Evolutionary conservation across 306 rosid species (phyloP).

Genomic region (Calophaca sinica): DNA sequence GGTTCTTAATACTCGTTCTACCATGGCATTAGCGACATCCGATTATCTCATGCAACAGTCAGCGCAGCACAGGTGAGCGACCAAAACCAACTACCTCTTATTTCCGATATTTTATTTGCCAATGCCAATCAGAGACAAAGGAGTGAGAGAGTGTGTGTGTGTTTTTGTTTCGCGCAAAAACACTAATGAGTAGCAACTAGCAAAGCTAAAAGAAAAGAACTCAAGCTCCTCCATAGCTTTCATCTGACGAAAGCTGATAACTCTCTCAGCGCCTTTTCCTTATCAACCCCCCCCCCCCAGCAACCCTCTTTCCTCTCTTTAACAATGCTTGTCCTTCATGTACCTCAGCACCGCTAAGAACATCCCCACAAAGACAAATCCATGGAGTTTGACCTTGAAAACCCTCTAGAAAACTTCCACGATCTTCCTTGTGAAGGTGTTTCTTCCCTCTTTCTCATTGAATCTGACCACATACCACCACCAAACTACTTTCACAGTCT

Average conservation of each 20-base stretch:
- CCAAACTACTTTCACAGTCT: slow-evolving; percentile 62
- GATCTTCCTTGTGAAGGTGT: slow-evolving; percentile 53
- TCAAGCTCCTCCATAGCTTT: slow-evolving; percentile 44
- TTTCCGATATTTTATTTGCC: slow-evolving; percentile 53
- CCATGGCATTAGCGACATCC: neutral
- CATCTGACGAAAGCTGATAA: slow-evolving; percentile 49
- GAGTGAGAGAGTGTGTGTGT: slow-evolving; percentile 31
- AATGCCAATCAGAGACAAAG: slow-evolving; percentile 54
- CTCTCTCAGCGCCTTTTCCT: slow-evolving; percentile 43
- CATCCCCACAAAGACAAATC: neutral
- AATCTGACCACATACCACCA: slow-evolving; percentile 86
- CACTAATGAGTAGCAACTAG: slow-evolving; percentile 40
- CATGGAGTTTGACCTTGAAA: slow-evolving; percentile 95
- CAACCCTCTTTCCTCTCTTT: slow-evolving; percentile 33
- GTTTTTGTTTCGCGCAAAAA: slow-evolving; percentile 18
- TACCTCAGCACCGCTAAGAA: slow-evolving; percentile 35
- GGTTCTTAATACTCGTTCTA: neutral
- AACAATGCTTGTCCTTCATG: slow-evolving; percentile 48
- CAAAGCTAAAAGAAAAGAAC: slow-evolving; percentile 45
- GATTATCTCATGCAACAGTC: slow-evolving; percentile 18
- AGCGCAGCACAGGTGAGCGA: neutral
- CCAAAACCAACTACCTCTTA: slow-evolving; percentile 26
- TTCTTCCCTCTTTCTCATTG: slow-evolving; percentile 70
- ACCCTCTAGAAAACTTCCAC: slow-evolving; percentile 70
- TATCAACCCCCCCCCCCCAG: slow-evolving; percentile 7